These are phyloP conservation scores for Clarireedia sp. DNA, from an alignment of 2,329 filamentous ascomycete genomes.

Conservation along the genomic window DNA sequence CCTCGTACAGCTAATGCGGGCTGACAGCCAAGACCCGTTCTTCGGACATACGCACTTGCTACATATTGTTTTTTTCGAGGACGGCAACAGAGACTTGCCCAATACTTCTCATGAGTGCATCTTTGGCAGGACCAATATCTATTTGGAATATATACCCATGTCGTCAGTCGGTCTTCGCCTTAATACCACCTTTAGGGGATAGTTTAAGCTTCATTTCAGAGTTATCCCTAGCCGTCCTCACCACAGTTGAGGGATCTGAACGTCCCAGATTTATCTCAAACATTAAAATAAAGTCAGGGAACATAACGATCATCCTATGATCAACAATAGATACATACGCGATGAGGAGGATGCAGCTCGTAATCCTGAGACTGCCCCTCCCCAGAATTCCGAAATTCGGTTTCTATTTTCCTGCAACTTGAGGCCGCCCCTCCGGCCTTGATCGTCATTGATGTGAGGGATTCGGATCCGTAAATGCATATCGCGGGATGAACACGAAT, in stretches of 20 bases:
- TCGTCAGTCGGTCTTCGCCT: neutral
- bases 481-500: too few species aligned
- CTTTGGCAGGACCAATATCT: neutral
- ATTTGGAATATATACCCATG: neutral
- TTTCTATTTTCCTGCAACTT: too few species aligned
- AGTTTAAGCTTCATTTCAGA: neutral
- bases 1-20: slow-evolving; percentile 12
- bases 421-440: too few species aligned
- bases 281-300: slow-evolving; percentile 8
- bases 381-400: too few species aligned
- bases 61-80: neutral
- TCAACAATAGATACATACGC: too few species aligned
- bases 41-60: slow-evolving; percentile 1
- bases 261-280: neutral
- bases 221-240: neutral
- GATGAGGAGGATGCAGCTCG: too few species aligned
- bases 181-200: neutral
- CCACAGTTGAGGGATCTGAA: too few species aligned
- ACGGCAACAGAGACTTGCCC: neutral
- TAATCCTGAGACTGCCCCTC: too few species aligned
- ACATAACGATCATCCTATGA: too few species aligned
- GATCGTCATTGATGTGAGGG: too few species aligned
- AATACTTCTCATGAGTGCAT: too few species aligned
- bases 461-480: too few species aligned
- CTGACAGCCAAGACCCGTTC: slow-evolving; percentile 14